phyloP scores from a whole-genome alignment of 768 basidiomycete species.

The Lactarius psammicola region DNA sequence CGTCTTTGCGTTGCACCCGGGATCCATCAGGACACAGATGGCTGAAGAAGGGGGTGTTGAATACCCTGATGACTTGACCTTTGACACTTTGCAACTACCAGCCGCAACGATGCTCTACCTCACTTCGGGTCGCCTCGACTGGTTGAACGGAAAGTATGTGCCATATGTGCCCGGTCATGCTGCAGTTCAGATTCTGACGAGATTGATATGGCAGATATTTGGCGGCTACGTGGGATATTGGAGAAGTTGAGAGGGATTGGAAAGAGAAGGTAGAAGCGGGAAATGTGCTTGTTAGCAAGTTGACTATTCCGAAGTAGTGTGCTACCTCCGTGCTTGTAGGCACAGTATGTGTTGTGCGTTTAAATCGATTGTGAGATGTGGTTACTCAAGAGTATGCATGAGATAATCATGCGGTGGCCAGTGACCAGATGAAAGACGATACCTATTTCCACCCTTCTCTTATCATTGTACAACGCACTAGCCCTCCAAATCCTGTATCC shows the following conservation, averaged over 20 bases:
- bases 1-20: no score
- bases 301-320: not conserved
- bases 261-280: no score
- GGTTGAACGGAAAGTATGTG: conserved; percentile 16
- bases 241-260: not conserved
- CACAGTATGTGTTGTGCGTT: not conserved
- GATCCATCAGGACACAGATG: no score
- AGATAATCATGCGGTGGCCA: not conserved
- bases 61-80: no score
- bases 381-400: not conserved
- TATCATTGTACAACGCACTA: no score
- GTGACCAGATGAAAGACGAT: not conserved
- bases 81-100: no score
- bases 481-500: not conserved
- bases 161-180: not conserved
- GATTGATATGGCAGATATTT: not conserved
- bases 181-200: not conserved
- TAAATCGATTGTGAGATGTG: not conserved
- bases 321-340: not conserved
- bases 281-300: not conserved
- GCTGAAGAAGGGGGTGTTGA: no score
- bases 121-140: no score
- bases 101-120: no score
- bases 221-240: not conserved
- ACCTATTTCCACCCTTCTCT: not conserved